phyloP scores from a whole-genome alignment of 306 rosid genomes.

The apple (Malus domestica) region ASM211411v1 NC_041793.1:44301501-44302000 shows the following conservation, averaged over 20 bases:
- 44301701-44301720: background rate
- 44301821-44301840: background rate
- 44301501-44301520: no score
- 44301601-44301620: background rate
- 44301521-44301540: constrained; percentile 2
- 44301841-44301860: background rate
- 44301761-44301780: background rate
- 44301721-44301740: background rate
- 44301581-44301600: constrained; percentile 9
- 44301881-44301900: background rate
- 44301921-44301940: background rate
- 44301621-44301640: constrained; percentile 11
- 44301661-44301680: constrained; percentile 5
- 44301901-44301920: background rate
- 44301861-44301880: background rate
- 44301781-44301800: background rate
- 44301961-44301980: accelerated
- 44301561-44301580: constrained; percentile 69
- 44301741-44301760: background rate
- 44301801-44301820: background rate
- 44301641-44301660: constrained; percentile 16
- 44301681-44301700: background rate
- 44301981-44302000: no score
- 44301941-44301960: accelerated
- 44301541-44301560: constrained; percentile 82